Percentiles rank a stretch among this genome's conserved stretches.
These are phyloP conservation scores for Arxiozyma slooffiae DNA, from an alignment of 1,139 yeast species.

Conservation along the genomic window DNA sequence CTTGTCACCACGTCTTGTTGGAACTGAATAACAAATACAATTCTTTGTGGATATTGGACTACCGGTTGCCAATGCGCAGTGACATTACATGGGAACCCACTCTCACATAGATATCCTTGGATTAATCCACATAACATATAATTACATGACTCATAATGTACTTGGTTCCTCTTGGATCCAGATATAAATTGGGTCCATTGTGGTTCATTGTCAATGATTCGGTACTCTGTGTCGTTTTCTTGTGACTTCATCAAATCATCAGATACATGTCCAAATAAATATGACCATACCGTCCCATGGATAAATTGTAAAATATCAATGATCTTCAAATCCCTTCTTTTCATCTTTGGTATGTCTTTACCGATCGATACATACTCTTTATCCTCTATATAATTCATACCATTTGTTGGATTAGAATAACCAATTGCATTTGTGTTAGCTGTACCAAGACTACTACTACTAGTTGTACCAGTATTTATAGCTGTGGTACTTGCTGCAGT, in stretches of 20 bases:
- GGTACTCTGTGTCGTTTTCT: conserved; percentile 70
- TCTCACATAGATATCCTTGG: conserved; percentile 77
- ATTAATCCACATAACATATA: conserved; percentile 69
- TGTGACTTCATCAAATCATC: conserved; percentile 83
- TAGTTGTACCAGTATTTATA: conserved; percentile 4
- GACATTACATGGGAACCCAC: conserved; percentile 70
- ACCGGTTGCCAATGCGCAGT: conserved; percentile 79
- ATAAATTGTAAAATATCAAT: conserved; percentile 77
- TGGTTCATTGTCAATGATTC: conserved; percentile 80
- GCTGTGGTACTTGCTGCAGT: conserved; percentile 19
- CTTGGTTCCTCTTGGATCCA: not conserved
- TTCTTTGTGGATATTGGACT: conserved; percentile 54
- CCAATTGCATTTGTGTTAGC: not conserved
- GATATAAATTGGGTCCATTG: conserved; percentile 58
- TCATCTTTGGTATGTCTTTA: conserved; percentile 20
- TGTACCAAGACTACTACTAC: not conserved
- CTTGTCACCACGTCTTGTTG: conserved; percentile 49
- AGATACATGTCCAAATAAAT: conserved; percentile 72
- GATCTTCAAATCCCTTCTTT: conserved; percentile 52
- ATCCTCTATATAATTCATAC: not conserved
- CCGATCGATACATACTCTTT: conserved; percentile 16
- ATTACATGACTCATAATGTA: conserved; percentile 32
- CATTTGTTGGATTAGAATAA: not conserved
- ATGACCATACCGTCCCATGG: conserved; percentile 73
- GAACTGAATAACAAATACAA: conserved; percentile 78